These are phyloP conservation scores for Pythium volutum DNA, from an alignment of 352 stramenopile genomes.

Conservation along the genomic window DNA sequence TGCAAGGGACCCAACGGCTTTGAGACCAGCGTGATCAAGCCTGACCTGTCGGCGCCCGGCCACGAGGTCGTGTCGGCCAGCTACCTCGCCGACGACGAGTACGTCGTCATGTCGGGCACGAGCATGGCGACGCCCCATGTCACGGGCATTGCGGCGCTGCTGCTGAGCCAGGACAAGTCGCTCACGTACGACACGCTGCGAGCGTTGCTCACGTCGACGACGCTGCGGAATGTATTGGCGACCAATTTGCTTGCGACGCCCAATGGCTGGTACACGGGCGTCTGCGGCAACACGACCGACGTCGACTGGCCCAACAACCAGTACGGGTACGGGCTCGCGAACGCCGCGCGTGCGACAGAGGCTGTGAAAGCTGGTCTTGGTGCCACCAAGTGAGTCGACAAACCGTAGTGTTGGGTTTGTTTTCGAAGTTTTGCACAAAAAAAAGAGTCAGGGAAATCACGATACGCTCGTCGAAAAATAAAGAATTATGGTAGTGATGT, in stretches of 20 bases:
- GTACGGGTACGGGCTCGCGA: constrained; percentile 21
- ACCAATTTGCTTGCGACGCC: constrained; percentile 14
- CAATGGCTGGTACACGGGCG: constrained; percentile 21
- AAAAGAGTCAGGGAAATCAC: too few relatives aligned
- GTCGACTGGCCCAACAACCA: constrained; percentile 30
- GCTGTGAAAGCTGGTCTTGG: too few relatives aligned
- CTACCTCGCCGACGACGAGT: constrained; percentile 18
- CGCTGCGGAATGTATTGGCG: constrained; percentile 10
- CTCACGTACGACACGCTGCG: constrained; percentile 18
- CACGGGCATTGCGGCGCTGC: constrained; percentile 27
- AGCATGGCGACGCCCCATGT: constrained; percentile 32
- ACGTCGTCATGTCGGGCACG: constrained; percentile 23
- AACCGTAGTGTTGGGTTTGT: too few relatives aligned
- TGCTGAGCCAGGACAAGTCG: constrained; percentile 13
- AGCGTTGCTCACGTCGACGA: constrained; percentile 2
- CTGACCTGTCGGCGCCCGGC: constrained; percentile 27
- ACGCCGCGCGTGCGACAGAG: constrained; percentile 7
- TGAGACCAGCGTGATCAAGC: constrained; percentile 22
- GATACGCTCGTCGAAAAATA: too few relatives aligned
- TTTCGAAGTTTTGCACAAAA: too few relatives aligned
- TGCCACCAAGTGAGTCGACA: not conserved
- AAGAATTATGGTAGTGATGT: too few relatives aligned
- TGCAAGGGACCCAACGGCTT: constrained; percentile 21
- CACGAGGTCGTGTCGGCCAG: constrained; percentile 20
- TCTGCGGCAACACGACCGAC: constrained; percentile 24